Percentiles rank a stretch among this genome's conserved stretches.
Evolutionary conservation across 352 stramenopile genomes (phyloP).

Genomic region (Globisporangium heterothallicum): DNA sequence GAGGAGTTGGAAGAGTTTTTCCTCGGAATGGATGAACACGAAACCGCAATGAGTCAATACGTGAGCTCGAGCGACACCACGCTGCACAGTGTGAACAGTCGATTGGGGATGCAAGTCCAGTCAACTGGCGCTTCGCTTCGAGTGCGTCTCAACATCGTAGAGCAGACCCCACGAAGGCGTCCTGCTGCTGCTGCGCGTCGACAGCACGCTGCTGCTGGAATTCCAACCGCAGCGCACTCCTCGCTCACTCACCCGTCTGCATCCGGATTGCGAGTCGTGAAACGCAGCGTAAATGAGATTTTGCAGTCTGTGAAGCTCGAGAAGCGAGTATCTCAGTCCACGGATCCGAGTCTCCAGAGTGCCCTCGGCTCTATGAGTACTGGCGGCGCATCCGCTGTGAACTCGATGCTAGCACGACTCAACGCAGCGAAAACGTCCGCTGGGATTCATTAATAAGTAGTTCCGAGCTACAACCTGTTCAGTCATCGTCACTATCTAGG

Average conservation of each 20-base stretch:
- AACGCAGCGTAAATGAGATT: conserved; percentile 73
- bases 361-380: conserved; percentile 8
- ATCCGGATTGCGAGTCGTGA: conserved; percentile 29
- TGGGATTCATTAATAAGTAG: neutral
- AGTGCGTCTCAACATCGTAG: conserved; percentile 38
- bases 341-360: conserved; percentile 12
- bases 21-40: conserved; percentile 32
- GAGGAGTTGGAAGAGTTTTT: conserved; percentile 65
- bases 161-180: neutral
- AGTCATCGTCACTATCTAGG: conserved; percentile 88
- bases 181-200: neutral
- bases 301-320: conserved; percentile 43
- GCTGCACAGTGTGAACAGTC: conserved; percentile 14
- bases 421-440: conserved; percentile 10
- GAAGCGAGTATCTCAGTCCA: conserved; percentile 28
- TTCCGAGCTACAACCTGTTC: conserved; percentile 7
- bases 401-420: conserved; percentile 25
- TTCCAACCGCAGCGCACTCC: neutral
- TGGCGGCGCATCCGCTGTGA: conserved; percentile 12
- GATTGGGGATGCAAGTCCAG: conserved; percentile 32
- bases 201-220: neutral
- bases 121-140: conserved; percentile 30
- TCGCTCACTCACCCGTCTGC: neutral
- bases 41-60: neutral
- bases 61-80: conserved; percentile 6